Percentiles rank a stretch among this genome's conserved stretches.
phyloP scores from a whole-genome alignment of 108 stramenopile genomes.

The Discostella stelligeroides region DNA sequence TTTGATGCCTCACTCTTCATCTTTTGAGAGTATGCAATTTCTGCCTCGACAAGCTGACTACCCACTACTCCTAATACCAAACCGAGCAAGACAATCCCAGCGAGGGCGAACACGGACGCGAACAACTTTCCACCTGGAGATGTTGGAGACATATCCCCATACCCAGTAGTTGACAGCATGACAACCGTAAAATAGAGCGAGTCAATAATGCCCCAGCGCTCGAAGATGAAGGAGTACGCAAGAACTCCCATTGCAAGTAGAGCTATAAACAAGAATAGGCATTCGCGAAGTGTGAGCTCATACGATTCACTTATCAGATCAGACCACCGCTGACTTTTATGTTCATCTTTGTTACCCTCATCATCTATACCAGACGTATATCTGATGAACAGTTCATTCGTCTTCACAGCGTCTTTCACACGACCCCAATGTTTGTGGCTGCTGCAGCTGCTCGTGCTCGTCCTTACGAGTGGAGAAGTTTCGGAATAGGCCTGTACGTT shows the following conservation, averaged over 20 bases:
- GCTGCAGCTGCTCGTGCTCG: neutral
- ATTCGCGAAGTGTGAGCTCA: constrained; percentile 49
- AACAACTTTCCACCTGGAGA: constrained; percentile 56
- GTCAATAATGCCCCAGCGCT: constrained; percentile 61
- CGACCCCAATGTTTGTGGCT: neutral
- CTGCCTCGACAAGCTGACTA: constrained; percentile 48
- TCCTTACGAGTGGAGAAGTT: neutral
- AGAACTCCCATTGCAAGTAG: constrained; percentile 56
- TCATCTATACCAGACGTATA: constrained; percentile 34
- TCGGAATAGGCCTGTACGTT: neutral
- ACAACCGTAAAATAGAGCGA: constrained; percentile 66
- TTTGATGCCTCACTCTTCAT: constrained; percentile 20
- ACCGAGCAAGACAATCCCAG: constrained; percentile 65
- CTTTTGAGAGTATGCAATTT: constrained; percentile 43
- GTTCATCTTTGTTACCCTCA: neutral
- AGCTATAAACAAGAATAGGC: constrained; percentile 39
- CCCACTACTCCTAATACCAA: constrained; percentile 61
- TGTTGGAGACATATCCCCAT: constrained; percentile 35
- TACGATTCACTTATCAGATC: constrained; percentile 18
- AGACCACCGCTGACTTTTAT: constrained; percentile 12
- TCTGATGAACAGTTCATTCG: constrained; percentile 54
- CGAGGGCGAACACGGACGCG: constrained; percentile 64
- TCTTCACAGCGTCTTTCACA: constrained; percentile 53
- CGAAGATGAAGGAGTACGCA: constrained; percentile 55
- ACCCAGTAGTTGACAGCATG: constrained; percentile 46